Evolutionary conservation across 108 stramenopile species (phyloP), one percentile per base, ranked within the genome.

Genomic region (Parietichytrium sp.): DNA sequence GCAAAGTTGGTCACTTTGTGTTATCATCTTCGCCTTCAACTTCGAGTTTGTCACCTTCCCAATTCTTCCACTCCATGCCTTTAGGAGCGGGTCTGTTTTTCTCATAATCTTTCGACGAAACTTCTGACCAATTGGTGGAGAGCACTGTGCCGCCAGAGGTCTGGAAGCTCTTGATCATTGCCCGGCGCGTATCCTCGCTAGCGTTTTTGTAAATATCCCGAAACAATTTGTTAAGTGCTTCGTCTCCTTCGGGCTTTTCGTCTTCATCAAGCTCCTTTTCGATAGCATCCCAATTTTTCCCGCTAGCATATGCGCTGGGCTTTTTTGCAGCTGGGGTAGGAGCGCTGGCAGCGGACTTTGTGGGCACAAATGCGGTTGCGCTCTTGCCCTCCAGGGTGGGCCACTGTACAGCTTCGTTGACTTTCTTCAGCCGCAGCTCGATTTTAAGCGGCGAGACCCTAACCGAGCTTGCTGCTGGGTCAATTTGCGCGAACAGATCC

Each of bases 111-210:
- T 92, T 95, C 80, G 92, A 84, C 23, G 81, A 84, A 15, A 99
- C 98, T 86, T 99, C 98, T 55, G 93, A 88, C 98, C 98, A 99
- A 86, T 99, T 98, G 27, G 96, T 97, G 23, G 91, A 92, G 80
- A 99, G 88, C 3, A 93, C 93, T 3, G 97, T 98, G 30, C 98
- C 98, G 16, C 97, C 97, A 6, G 91, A 93, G 10, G 97, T 97
- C 83, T 98, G 97, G 84, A 94, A 97, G 49, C 89, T 90, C 84
- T 99, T 99, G 83, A 95, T 88, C 98, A 99, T 99, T 33, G 97
- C 96, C 48, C 95, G 89, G 29, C 92, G 82, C 2, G 97, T 97
- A 27, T 96, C 94, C 38, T 94, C 93, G 81, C 85, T 83, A 42
- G 95, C 96, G 83, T 95, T 87, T 48, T 83, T 84, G 84, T 98